phyloP scores from a whole-genome alignment of 129 eudicot genomes.

The Oenanthe sinensis region DNA sequence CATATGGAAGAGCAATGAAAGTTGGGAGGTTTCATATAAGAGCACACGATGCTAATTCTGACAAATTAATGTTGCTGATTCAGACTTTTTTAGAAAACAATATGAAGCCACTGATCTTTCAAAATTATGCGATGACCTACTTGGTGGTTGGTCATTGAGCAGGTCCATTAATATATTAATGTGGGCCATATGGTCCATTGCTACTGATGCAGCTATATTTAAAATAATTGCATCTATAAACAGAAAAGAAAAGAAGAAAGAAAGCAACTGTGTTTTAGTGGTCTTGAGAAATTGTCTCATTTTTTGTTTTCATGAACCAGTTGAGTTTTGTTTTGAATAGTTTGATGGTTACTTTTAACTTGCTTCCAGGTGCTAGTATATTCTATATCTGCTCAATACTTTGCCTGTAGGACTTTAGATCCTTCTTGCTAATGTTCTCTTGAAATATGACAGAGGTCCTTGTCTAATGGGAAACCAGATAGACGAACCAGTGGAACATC shows the following conservation, averaged over 20 bases:
- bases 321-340: not conserved
- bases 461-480: conserved; percentile 48
- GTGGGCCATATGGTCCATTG: not conserved
- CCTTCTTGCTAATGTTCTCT: not conserved
- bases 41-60: no score
- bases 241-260: not conserved
- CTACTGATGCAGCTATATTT: not conserved
- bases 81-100: no score
- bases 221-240: not conserved
- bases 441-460: conserved; percentile 40
- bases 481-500: conserved; percentile 55
- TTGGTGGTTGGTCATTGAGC: no score
- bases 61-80: no score
- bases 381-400: not conserved
- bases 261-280: not conserved
- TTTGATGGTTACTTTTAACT: not conserved
- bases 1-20: no score
- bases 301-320: not conserved
- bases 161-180: no score
- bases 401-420: not conserved
- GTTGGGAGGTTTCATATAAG: no score
- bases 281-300: not conserved
- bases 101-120: no score
- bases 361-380: not conserved
- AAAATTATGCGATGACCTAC: no score